These are phyloP conservation scores for Begonia fuchsioides DNA, from an alignment of 306 rosid genomes.

Conservation along the genomic window DNA sequence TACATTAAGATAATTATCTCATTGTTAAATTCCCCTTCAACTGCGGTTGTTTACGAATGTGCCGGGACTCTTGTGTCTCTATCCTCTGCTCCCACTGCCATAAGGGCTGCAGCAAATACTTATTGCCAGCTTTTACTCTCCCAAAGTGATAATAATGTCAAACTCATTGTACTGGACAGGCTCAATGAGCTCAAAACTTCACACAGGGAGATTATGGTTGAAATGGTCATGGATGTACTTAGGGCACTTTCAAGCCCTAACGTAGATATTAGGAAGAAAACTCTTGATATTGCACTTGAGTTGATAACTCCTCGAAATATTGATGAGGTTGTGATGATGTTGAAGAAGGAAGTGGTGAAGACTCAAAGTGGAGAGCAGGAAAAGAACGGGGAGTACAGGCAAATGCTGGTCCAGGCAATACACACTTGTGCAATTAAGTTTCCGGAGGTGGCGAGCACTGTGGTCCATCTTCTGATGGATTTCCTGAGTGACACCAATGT, in stretches of 20 bases:
- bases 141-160: conserved; percentile 93
- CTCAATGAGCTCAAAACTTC: conserved; percentile 61
- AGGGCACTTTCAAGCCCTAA: conserved; percentile 77
- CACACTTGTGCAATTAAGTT: conserved; percentile 92
- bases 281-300: conserved; percentile 76
- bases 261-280: conserved; percentile 77
- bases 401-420: conserved; percentile 93
- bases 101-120: conserved; percentile 71
- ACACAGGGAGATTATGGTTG: conserved; percentile 81
- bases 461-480: conserved; percentile 94
- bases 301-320: conserved; percentile 67
- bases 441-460: conserved; percentile 93
- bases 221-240: conserved; percentile 86
- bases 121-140: conserved; percentile 71
- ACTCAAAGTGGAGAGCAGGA: conserved; percentile 91
- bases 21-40: conserved; percentile 46
- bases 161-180: conserved; percentile 77
- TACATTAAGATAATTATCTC: conserved; percentile 77
- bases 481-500: conserved; percentile 85
- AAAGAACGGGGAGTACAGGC: conserved; percentile 95
- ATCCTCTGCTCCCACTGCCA: conserved; percentile 87
- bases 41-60: conserved; percentile 85
- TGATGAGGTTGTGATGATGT: conserved; percentile 86
- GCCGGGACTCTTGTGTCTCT: conserved; percentile 81
- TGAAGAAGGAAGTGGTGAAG: conserved; percentile 88